phyloP scores from a whole-genome alignment of 2,329 filamentous ascomycete genomes.

The Cyphellophora europaea region DNA sequence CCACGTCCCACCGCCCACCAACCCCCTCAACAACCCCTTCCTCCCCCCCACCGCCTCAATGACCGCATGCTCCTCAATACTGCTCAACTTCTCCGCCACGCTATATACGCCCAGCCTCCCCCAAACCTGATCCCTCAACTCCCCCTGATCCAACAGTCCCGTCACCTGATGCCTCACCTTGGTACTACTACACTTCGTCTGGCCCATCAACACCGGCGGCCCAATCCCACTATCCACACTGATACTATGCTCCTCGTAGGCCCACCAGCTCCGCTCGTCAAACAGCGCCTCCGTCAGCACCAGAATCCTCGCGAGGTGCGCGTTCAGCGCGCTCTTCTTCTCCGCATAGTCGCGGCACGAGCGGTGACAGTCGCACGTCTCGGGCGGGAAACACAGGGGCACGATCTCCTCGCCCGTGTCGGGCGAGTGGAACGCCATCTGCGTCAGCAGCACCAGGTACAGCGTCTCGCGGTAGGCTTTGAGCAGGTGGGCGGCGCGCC shows the following conservation, averaged over 20 bases:
- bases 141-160: slow-evolving; percentile 8
- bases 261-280: background rate
- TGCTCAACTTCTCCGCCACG: slow-evolving; percentile 16
- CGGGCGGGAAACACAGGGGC: slow-evolving; percentile 13
- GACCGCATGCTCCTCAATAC: slow-evolving; percentile 18
- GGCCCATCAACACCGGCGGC: slow-evolving; percentile 11
- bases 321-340: slow-evolving; percentile 14
- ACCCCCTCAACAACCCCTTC: slow-evolving; percentile 3
- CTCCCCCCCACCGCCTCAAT: slow-evolving; percentile 6
- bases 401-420: slow-evolving; percentile 14
- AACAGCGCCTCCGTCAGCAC: slow-evolving; percentile 15
- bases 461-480: slow-evolving; percentile 14
- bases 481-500: slow-evolving; percentile 7
- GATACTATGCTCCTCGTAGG: slow-evolving; percentile 10
- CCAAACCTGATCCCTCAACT: slow-evolving; percentile 11
- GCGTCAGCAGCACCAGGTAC: slow-evolving; percentile 13
- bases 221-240: slow-evolving; percentile 16
- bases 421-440: slow-evolving; percentile 15
- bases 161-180: slow-evolving; percentile 18
- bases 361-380: slow-evolving; percentile 13
- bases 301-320: slow-evolving; percentile 16
- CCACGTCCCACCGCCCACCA: background rate
- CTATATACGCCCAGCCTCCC: slow-evolving; percentile 14
- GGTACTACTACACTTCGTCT: slow-evolving; percentile 9
- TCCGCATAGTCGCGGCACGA: slow-evolving; percentile 14